Percentiles rank a stretch among this genome's conserved stretches.
These are phyloP conservation scores for Agaricales sp. DNA, from an alignment of 1,284 basidiomycete species.

Conservation along the genomic window DNA sequence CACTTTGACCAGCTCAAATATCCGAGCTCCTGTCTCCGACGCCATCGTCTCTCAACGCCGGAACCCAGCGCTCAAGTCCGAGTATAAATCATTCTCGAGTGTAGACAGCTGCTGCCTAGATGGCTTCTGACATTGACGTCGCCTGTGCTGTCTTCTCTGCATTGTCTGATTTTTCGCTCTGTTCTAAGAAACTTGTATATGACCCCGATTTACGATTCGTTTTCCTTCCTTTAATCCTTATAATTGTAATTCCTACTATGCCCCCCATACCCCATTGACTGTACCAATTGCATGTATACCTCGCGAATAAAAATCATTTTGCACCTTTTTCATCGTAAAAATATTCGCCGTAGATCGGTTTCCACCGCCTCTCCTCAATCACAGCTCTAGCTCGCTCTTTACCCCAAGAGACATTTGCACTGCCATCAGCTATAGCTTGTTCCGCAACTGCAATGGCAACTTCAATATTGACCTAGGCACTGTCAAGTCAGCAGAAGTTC, in stretches of 20 bases:
- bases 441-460: conserved; percentile 75
- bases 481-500: background rate
- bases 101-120: background rate
- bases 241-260: no score
- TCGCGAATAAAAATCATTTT: conserved; percentile 1
- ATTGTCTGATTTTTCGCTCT: no score
- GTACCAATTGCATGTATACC: no score
- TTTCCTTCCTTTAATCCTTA: no score
- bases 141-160: no score
- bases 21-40: background rate
- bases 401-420: conserved; percentile 41
- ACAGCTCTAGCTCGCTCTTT: conserved; percentile 42
- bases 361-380: conserved; percentile 43
- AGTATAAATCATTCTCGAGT: background rate
- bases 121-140: background rate
- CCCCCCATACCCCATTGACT: no score
- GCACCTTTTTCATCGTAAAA: conserved; percentile 50
- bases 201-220: no score
- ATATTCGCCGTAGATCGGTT: conserved; percentile 54
- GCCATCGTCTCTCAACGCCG: background rate
- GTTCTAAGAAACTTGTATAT: no score
- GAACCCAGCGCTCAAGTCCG: background rate
- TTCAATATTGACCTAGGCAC: conserved; percentile 50
- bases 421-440: conserved; percentile 65
- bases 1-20: background rate